A percentile compares a stretch with the other conserved stretches of the same genome.
These are phyloP conservation scores for Fusarium vanettenii DNA, from an alignment of 2,329 filamentous ascomycete genomes.

Conservation along the genomic window DNA sequence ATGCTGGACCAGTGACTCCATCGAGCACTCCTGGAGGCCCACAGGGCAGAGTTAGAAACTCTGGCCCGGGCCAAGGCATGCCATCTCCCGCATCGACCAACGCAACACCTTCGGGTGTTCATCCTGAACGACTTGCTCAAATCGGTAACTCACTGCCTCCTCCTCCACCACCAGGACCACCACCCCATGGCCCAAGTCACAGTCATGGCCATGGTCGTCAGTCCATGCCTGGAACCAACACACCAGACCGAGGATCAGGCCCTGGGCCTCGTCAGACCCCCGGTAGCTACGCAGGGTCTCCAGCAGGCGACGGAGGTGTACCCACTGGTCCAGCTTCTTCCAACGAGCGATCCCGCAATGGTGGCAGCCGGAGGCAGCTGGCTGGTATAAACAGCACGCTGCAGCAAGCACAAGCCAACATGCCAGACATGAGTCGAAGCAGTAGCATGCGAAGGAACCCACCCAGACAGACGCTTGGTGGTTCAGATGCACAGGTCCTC, in stretches of 20 bases:
- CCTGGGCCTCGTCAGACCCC: slow-evolving; percentile 41
- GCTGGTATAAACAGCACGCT: slow-evolving; percentile 70
- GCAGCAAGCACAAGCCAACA: slow-evolving; percentile 61
- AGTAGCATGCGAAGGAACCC: slow-evolving; percentile 51
- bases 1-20: slow-evolving; percentile 45
- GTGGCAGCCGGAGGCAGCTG: slow-evolving; percentile 64
- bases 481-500: slow-evolving; percentile 67
- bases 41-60: slow-evolving; percentile 58
- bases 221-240: slow-evolving; percentile 45
- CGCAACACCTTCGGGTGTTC: slow-evolving; percentile 51
- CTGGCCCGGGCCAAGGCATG: slow-evolving; percentile 43
- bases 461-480: slow-evolving; percentile 57
- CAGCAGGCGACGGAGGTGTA: slow-evolving; percentile 43
- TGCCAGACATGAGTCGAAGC: slow-evolving; percentile 50
- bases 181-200: slow-evolving; percentile 36
- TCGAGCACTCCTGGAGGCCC: slow-evolving; percentile 41
- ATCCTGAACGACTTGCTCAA: slow-evolving; percentile 64
- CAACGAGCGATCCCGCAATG: slow-evolving; percentile 50
- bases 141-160: slow-evolving; percentile 51
- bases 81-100: slow-evolving; percentile 41
- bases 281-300: slow-evolving; percentile 35
- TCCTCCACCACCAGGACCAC: slow-evolving; percentile 49
- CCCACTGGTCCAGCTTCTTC: slow-evolving; percentile 52
- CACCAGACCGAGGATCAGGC: slow-evolving; percentile 45
- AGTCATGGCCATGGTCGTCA: slow-evolving; percentile 44